Base-by-base conservation (phyloP, 352 stramenopile genomes). In the Pythium rhizo-oryzae region DNA sequence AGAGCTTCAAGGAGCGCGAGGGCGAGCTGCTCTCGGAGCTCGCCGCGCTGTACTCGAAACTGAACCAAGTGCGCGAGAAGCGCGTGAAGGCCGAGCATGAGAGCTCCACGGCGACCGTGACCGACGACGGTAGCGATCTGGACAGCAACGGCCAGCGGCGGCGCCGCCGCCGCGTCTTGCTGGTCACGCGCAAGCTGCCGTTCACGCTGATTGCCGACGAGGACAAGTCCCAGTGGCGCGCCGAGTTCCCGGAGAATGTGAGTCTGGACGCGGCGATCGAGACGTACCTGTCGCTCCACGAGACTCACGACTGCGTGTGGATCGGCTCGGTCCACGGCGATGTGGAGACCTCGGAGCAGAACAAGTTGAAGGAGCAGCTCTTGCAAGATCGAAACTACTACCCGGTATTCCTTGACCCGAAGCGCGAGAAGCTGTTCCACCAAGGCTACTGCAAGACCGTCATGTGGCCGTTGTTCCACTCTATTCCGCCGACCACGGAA, bases 401-500 rank as follows among this genome's bases (percentile, higher is more conserved):
- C 55, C 91, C 91, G 4, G 88, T 97, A n/a, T 96, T 97, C 71
- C 62, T 97, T 9, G 85, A 95, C 60, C 76, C 89, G 18, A 93
- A 95, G 65, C 75, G 89, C 25, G 88, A 96, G 65, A 78, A 83
- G 30, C 72, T 96, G 55, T 97, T 96, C 64, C 97, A 97, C 75
- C 77, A 97, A 43, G 91, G 90, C 18, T 97, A 94, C 62, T 97
- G 89, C 79, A 96, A 97, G 72, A 93, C 90, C 0, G 84, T 97
- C 47, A 80, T 97, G 69, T 97, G 91, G 91, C 91, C 91, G 39
- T 69, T 97, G 4, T 97, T 97, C 67, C 91, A 97, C 74, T 97
- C 86, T 49, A 89, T 78, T 59, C 84, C 86, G 37, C 86, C 86
- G 4, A 93, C 86, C 9, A 91, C 84, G 0, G 86, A 94, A 50